phyloP scores from a whole-genome alignment of 495 filamentous ascomycete genomes.

The Aspergillus wentii region DNA sequence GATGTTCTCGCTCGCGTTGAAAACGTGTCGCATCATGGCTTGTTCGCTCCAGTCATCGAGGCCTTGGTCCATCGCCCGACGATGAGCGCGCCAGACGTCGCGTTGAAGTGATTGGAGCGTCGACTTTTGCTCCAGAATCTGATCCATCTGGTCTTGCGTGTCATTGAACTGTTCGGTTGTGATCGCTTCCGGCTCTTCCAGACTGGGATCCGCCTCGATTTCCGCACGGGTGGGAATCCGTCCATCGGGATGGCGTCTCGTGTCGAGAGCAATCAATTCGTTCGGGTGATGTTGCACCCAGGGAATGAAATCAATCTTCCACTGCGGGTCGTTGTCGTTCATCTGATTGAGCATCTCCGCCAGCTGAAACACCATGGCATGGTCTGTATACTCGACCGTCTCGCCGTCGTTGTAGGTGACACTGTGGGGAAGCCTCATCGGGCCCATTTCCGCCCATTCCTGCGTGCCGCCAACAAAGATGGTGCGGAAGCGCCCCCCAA shows the following conservation, averaged over 20 bases:
- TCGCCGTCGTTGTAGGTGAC: constrained; percentile 35
- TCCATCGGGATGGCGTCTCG: constrained; percentile 45
- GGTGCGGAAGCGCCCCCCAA: constrained; percentile 55
- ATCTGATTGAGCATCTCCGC: constrained; percentile 50
- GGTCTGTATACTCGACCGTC: constrained; percentile 46
- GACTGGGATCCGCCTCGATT: constrained; percentile 17
- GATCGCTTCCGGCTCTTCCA: constrained; percentile 11
- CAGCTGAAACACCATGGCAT: constrained; percentile 56
- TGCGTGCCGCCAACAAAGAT: constrained; percentile 52
- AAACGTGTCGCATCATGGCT: constrained; percentile 20
- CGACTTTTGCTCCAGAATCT: constrained; percentile 10
- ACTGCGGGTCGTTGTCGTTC: constrained; percentile 43
- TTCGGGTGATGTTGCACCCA: constrained; percentile 57
- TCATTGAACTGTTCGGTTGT: constrained; percentile 7
- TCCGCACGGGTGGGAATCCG: constrained; percentile 33
- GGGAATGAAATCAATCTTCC: constrained; percentile 58
- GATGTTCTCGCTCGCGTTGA: constrained; percentile 18
- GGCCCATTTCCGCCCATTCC: constrained; percentile 65
- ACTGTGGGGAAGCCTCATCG: constrained; percentile 53
- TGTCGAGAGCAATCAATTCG: constrained; percentile 41
- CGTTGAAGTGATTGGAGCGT: constrained; percentile 17
- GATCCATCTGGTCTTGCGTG: constrained; percentile 12
- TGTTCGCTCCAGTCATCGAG: constrained; percentile 24
- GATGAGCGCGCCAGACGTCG: constrained; percentile 18
- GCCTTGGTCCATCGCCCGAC: constrained; percentile 18